Percentiles rank a stretch among this genome's conserved stretches.
Evolutionary conservation across 768 basidiomycete species (phyloP).

Genomic region (Termitomyces sp.): DNA sequence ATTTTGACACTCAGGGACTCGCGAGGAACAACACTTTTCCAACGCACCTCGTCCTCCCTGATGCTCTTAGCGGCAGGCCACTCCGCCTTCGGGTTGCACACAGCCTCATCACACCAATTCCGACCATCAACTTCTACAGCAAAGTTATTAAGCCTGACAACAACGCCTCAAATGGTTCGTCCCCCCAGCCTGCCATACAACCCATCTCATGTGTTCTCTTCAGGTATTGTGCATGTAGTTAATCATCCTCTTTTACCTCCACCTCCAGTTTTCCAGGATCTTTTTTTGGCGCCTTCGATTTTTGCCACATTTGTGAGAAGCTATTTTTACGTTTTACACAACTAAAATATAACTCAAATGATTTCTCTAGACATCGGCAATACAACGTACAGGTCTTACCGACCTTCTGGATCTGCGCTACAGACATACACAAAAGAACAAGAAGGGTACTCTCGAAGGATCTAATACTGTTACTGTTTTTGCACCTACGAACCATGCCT

Average conservation of each 20-base stretch:
- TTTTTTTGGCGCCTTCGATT: slow-evolving; percentile 33
- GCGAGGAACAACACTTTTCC: slow-evolving; percentile 50
- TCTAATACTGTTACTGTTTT: slow-evolving; percentile 44
- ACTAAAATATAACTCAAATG: background rate
- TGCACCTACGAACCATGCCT: slow-evolving; percentile 48
- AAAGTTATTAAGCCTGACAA: slow-evolving; percentile 35
- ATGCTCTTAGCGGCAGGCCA: slow-evolving; percentile 38
- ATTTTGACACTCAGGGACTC: slow-evolving; percentile 30
- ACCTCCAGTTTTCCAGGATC: slow-evolving; percentile 41
- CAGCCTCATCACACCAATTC: slow-evolving; percentile 24
- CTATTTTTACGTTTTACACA: slow-evolving; percentile 3
- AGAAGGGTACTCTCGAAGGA: slow-evolving; percentile 37
- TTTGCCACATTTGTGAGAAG: slow-evolving; percentile 42
- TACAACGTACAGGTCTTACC: slow-evolving; percentile 45
- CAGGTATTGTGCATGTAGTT: slow-evolving; percentile 48
- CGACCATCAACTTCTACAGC: slow-evolving; percentile 44
- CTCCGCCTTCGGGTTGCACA: slow-evolving; percentile 37
- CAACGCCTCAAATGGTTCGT: slow-evolving; percentile 46
- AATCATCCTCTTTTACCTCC: slow-evolving; percentile 52
- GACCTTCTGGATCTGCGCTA: slow-evolving; percentile 42
- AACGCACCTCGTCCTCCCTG: slow-evolving; percentile 35
- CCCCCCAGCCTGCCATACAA: background rate
- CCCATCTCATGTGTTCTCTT: background rate
- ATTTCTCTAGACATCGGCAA: slow-evolving; percentile 40
- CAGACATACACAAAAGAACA: slow-evolving; percentile 25